These are phyloP conservation scores for Herpetomonas muscarum DNA, from an alignment of 208 protist genomes.

Conservation along the genomic window DNA sequence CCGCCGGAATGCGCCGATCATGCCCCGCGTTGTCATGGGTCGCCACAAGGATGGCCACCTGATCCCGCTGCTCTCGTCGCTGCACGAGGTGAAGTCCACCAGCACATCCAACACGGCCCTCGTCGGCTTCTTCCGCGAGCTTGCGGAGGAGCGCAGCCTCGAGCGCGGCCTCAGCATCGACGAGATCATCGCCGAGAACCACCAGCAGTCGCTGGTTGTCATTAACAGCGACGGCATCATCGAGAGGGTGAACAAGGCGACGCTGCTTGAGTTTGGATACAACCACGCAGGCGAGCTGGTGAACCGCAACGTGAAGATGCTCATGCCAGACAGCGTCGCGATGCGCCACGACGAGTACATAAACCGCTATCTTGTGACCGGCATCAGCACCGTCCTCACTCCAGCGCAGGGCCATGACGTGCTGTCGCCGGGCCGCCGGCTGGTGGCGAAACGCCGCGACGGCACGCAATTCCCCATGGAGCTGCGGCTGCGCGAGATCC, in stretches of 20 bases:
- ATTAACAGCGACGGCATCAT: conserved; percentile 18
- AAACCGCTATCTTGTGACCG: conserved; percentile 4
- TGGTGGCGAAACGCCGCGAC: conserved; percentile 2
- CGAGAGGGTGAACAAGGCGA: conserved; percentile 14
- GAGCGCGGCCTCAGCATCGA: conserved; percentile 4
- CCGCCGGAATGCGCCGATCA: conserved; percentile 3
- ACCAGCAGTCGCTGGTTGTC: conserved; percentile 12
- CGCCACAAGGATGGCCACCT: conserved; percentile 12
- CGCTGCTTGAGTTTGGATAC: conserved; percentile 23
- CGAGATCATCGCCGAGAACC: conserved; percentile 4
- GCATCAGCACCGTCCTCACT: background rate
- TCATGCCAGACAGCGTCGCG: conserved; percentile 17
- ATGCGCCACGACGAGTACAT: conserved; percentile 19
- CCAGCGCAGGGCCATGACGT: background rate
- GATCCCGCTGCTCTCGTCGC: background rate
- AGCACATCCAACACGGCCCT: conserved; percentile 4
- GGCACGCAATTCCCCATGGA: conserved; percentile 16
- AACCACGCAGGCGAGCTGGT: conserved; percentile 13
- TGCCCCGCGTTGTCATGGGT: background rate
- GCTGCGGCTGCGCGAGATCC: conserved; percentile 11
- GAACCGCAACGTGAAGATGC: conserved; percentile 13
- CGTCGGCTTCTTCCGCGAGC: conserved; percentile 8
- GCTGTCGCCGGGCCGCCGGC: background rate
- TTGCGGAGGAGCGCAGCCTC: conserved; percentile 1
- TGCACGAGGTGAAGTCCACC: conserved; percentile 11